Base-by-base conservation (phyloP, 306 rosid genomes). In the Macrotyloma uniflorum region DNA sequence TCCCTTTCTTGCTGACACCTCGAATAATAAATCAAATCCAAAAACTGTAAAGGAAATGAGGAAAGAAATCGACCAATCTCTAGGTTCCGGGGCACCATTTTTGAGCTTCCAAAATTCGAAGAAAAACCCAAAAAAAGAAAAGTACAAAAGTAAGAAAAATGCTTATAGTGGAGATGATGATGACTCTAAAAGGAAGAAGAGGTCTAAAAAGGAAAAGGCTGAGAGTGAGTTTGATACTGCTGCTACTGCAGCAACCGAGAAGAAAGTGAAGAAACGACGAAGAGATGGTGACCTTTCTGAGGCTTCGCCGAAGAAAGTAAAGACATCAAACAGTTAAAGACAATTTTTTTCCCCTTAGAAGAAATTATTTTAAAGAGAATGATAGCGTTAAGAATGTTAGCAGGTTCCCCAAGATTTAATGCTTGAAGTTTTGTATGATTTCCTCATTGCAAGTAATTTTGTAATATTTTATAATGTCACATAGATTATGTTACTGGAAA, bases 101-200 rank as follows among this genome's bases (percentile, higher is more conserved):
- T 85, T 94, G 87, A 87, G 95, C 80, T 76, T 4, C 67, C 68
- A 88, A 55, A 86, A n/a, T n/a, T n/a, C n/a, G n/a, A n/a, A 88
- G 69, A 67, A 83, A 79, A 92, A 86, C 72, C 66, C 86, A 2
- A 85, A 84, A 53, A 88, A 75, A 8, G 74, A 58, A 23, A 87
- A 78, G 26, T 79, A 50, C 54, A 75, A 76, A 77, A 55, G 64
- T 46, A 86, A 83, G 74, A 82, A 78, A 55, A 40, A 79, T 70
- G 74, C 81, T 30, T 72, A 82, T 76, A 32, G 42, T 46, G 83
- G 79, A 62, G 86, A 83, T 23, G 85, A 75, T 55, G 84, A 77
- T 67, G 77, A 66, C 79, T 69, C 80, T 3, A 80, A 81, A 13
- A 75, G 81, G 74, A 83, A 80, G 80, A 77, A 72, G 49, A 81